A percentile compares a stretch with the other conserved stretches of the same genome.
phyloP scores from a whole-genome alignment of 2,329 filamentous ascomycete species.

The Aspergillus phoenicis region DNA sequence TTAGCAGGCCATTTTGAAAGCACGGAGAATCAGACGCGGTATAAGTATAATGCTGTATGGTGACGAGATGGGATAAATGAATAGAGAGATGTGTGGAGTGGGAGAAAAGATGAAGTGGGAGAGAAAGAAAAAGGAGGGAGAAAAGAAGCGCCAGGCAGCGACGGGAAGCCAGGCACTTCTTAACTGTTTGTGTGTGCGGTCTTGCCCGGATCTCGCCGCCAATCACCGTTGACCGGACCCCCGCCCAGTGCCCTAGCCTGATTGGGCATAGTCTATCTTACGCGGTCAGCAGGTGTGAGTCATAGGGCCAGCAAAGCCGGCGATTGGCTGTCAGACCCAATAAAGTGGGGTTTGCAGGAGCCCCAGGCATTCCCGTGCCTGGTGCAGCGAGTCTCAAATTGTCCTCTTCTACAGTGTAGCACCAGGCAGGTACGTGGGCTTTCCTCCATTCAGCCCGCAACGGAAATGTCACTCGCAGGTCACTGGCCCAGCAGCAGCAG shows the following conservation, averaged over 20 bases:
- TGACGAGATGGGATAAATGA: constrained; percentile 20
- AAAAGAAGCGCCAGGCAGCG: constrained; percentile 38
- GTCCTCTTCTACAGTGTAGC: neutral
- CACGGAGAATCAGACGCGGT: constrained; percentile 23
- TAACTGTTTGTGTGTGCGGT: constrained; percentile 29
- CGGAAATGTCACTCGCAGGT: constrained; percentile 1
- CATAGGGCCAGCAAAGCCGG: constrained; percentile 22
- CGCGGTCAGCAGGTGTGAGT: constrained; percentile 41
- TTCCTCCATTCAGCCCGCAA: neutral
- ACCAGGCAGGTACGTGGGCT: neutral
- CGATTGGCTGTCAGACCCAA: constrained; percentile 30
- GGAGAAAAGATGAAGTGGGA: constrained; percentile 16
- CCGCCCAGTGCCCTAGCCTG: constrained; percentile 19
- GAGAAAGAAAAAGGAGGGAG: constrained; percentile 19
- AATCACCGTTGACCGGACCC: constrained; percentile 26
- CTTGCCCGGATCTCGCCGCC: constrained; percentile 24
- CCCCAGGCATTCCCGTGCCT: constrained; percentile 20
- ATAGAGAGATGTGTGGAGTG: constrained; percentile 13
- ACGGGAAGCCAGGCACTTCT: constrained; percentile 45
- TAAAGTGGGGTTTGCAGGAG: constrained; percentile 7
- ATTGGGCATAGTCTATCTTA: constrained; percentile 8
- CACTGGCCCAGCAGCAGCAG: neutral
- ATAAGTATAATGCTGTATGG: constrained; percentile 22
- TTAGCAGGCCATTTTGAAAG: constrained; percentile 47
- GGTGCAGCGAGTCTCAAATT: constrained; percentile 1